Evolutionary conservation across 2,329 filamentous ascomycete genomes (phyloP), one percentile per base, ranked within the genome.

Genomic region (Penicillium sclerotigenum): DNA sequence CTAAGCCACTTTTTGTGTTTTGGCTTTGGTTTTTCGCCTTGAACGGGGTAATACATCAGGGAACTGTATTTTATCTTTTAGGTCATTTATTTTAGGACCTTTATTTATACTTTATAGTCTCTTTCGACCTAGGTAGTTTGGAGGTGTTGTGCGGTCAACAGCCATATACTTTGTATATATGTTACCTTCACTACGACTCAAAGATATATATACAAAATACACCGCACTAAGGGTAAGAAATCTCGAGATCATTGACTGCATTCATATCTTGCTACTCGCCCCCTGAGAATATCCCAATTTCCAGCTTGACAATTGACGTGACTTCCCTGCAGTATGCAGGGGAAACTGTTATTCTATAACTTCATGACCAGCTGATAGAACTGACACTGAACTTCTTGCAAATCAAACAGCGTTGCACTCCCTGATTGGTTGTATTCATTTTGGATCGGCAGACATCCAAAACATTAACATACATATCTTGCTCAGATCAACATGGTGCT

Each of bases 241-340:
- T n/a, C n/a, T n/a, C n/a, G n/a, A n/a, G 26, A 55, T 51, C 16
- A 33, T 49, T 36, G 28, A n/a, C 16, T 22, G 9, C 40, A n/a
- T 47, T 36, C 45, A 37, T 52, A 26, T 24, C 31, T n/a, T 26
- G 14, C 28, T 11, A 13, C 33, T 28, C 13, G 24, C 18, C 24
- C n/a, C 41, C 22, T 1, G 5, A 20, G 43, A 42, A 29, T 20
- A 55, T 59, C 53, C 37, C 22, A 54, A 57, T 57, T 56, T 59
- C 51, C 14, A 13, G 37, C 33, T 38, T 50, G 47, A 56, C 56
- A 56, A 38, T 52, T 59, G 56, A 54, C 59, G 50, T 16, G 4
- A 14, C 18, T 45, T 33, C 47, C 43, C 43, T 47, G 52, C 52
- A 57, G 31, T 20, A 47, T 41, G 52, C 47, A 55, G 28, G 45